Percentiles rank a stretch among this genome's conserved stretches.
These are phyloP conservation scores for Wallacemonas collosoma DNA, from an alignment of 208 protist species.

Conservation along the genomic window DNA sequence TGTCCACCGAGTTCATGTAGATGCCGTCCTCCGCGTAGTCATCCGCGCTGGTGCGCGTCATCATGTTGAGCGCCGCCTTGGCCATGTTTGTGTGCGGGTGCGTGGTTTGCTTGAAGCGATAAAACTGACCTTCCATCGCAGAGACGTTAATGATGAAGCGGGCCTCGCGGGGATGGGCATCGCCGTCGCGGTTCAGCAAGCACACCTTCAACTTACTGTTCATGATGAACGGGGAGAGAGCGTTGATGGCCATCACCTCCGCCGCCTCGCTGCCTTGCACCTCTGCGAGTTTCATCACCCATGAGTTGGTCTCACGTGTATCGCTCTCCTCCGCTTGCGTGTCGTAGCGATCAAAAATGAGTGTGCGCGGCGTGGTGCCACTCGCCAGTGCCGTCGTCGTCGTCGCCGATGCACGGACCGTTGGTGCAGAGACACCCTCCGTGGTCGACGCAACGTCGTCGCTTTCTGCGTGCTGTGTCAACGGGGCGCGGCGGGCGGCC, in stretches of 20 bases:
- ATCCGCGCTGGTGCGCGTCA: slow-evolving; percentile 94
- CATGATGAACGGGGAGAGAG: slow-evolving; percentile 95
- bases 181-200: slow-evolving; percentile 68
- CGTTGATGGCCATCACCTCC: slow-evolving; percentile 97
- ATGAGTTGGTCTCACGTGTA: slow-evolving; percentile 86
- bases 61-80: slow-evolving; percentile 99
- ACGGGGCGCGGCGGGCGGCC: no score
- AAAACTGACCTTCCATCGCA: slow-evolving; percentile 98
- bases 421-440: no score
- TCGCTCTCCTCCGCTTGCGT: slow-evolving; percentile 88
- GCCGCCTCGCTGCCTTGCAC: slow-evolving; percentile 93
- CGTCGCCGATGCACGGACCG: background rate
- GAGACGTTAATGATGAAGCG: slow-evolving; percentile 98
- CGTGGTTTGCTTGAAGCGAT: slow-evolving; percentile 91
- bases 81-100: slow-evolving; percentile 99
- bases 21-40: slow-evolving; percentile 93
- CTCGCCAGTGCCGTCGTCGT: slow-evolving; percentile 17
- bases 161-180: slow-evolving; percentile 52
- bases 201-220: slow-evolving; percentile 92
- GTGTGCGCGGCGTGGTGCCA: slow-evolving; percentile 24
- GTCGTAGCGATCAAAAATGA: slow-evolving; percentile 91
- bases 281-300: slow-evolving; percentile 89
- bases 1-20: slow-evolving; percentile 98
- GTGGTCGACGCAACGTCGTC: background rate
- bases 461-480: background rate